Percentiles rank a stretch among this genome's conserved stretches.
Conservation (phyloP, 2,329 filamentous ascomycete genomes). For the Purpureocillium takamizusanense region DNA sequence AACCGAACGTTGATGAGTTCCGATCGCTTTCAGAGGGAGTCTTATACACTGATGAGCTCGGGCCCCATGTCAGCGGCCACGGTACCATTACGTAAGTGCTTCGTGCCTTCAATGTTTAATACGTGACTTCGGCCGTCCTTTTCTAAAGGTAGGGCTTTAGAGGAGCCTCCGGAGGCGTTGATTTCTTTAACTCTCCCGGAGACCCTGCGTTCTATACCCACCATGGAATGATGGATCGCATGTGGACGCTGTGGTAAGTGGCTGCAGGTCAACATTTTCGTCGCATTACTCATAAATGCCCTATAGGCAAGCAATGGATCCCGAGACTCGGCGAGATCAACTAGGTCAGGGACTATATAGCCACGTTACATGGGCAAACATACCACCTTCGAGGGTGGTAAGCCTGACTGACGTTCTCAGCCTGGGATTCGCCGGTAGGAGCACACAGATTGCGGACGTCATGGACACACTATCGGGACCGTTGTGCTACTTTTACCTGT, state of each 20-base stretch:
- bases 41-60: background rate
- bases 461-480: background rate
- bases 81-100: background rate
- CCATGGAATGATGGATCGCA: constrained; percentile 18
- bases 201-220: constrained; percentile 19
- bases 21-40: background rate
- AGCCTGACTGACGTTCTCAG: background rate
- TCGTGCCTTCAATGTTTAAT: too few species aligned
- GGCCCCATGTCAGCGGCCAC: background rate
- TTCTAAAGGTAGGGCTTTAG: background rate
- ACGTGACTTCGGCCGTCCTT: background rate
- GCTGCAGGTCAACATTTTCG: background rate
- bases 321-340: background rate
- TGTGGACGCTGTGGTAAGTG: constrained; percentile 15
- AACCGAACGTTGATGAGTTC: background rate
- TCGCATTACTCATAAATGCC: too few species aligned
- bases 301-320: background rate
- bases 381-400: background rate
- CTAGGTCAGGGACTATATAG: background rate
- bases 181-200: constrained; percentile 19
- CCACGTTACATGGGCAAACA: background rate
- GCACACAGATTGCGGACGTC: background rate
- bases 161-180: constrained; percentile 24
- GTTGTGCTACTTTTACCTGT: background rate
- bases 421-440: background rate